Base-by-base conservation (phyloP, 2,329 filamentous ascomycete species). In the Botrytis cinerea region DNA sequence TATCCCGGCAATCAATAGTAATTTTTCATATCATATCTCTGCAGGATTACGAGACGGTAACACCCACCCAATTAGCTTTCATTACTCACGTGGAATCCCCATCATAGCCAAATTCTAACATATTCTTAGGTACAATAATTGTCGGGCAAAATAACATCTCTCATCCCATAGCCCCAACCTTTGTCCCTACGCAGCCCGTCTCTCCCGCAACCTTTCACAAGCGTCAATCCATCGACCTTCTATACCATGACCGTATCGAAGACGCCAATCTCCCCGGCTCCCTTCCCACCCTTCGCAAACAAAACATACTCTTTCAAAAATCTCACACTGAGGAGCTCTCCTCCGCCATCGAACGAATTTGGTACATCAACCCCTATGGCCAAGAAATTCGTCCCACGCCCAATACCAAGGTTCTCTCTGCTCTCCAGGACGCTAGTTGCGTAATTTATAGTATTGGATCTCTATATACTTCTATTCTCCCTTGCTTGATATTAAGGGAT, bases 291-390 rank as follows among this genome's bases (percentile, higher is more conserved):
- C 86, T 98, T 1, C 88, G 95, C 10, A 90, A 92, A 73, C 93
- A 92, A 69, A 93, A 97, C 75, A 94, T 98, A 74, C 85, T 86
- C 7, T 97, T 97, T 81, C 92, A 88, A 79, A 98, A 98, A 83
- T 85, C 79, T 3, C 86, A 89, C 57, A 91, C 94, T 75, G 89
- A 93, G 75, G 93, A 95, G 72, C 85, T 98, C 1, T 88, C 93
- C 0, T 87, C 92, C 0, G 87, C 93, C 43, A 97, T 98, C 77
- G 86, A 91, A 72, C 85, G 95, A 3, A 87, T 98, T 46, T 98
- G 94, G 94, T 98, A 98, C 84, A 98, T 98, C 84, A 98, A 98
- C 80, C 95, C 95, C 0, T 98, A 98, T 81, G 95, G 95, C n/a
- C 94, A 98, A 81, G 95, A 98, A 82, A 98, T 98, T 77, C 89